phyloP scores from a whole-genome alignment of 1,139 yeast species.

The Suhomyces yuchorum region DNA sequence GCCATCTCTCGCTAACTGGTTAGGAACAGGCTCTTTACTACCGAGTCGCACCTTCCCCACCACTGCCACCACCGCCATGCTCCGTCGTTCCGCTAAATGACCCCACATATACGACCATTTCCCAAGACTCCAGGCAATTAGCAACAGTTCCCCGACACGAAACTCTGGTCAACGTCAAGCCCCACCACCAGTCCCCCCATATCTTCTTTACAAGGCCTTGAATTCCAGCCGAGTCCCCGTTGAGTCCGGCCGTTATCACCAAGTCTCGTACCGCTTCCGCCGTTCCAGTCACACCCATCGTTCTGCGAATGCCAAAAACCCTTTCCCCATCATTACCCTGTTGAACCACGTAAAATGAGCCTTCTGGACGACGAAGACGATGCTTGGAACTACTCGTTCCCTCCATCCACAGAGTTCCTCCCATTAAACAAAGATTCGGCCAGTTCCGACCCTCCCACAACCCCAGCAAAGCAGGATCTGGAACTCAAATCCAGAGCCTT shows the following conservation, averaged over 20 bases:
- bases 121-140: background rate
- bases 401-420: slow-evolving; percentile 41
- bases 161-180: too few relatives aligned
- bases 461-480: background rate
- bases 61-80: background rate
- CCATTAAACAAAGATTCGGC: slow-evolving; percentile 10
- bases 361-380: slow-evolving; percentile 38
- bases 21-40: background rate
- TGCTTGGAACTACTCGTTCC: slow-evolving; percentile 50
- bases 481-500: background rate
- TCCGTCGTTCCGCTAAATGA: background rate
- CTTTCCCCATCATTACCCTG: background rate
- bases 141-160: background rate
- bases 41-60: background rate
- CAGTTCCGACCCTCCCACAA: background rate
- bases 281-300: background rate
- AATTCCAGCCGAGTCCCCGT: too few relatives aligned
- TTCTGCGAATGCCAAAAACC: background rate
- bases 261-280: background rate
- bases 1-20: too few relatives aligned
- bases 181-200: too few relatives aligned
- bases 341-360: slow-evolving; percentile 1
- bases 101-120: slow-evolving; percentile 3
- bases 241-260: too few relatives aligned
- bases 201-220: too few relatives aligned